phyloP scores from a whole-genome alignment of 768 basidiomycete species.

The Mycena indigotica region DNA sequence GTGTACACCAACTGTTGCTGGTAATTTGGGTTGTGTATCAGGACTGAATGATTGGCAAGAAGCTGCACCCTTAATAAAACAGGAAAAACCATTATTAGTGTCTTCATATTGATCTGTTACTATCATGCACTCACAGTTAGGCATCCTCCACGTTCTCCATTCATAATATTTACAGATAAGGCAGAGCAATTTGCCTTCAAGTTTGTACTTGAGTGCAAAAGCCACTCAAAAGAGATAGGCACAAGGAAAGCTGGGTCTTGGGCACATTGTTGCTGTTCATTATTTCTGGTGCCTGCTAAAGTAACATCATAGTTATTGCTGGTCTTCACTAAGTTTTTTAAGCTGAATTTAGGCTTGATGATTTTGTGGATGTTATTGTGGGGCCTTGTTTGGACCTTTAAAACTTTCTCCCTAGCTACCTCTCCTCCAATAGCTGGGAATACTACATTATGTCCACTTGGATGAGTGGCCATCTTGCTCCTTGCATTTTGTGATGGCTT shows the following conservation, averaged over 20 bases:
- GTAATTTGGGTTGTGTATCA: neutral
- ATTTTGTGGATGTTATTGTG: too few relatives aligned
- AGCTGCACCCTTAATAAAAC: neutral
- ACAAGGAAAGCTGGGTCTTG: conserved; percentile 2
- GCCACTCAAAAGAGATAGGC: neutral
- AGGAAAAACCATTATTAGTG: too few relatives aligned
- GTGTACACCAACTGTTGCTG: neutral
- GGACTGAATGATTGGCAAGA: neutral
- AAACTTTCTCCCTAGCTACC: neutral
- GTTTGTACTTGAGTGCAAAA: neutral
- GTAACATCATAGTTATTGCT: too few relatives aligned
- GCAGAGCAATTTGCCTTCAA: neutral
- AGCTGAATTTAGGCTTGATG: too few relatives aligned
- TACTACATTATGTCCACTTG: neutral
- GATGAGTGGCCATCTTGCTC: neutral
- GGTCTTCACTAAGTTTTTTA: too few relatives aligned
- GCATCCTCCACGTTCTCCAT: neutral
- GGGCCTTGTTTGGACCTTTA: neutral
- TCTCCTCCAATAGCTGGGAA: neutral
- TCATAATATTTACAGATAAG: neutral
- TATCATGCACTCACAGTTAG: neutral
- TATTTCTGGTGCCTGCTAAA: too few relatives aligned
- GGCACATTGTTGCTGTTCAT: neutral
- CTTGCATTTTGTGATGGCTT: neutral
- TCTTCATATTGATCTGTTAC: neutral